A percentile compares a stretch with the other conserved stretches of the same genome.
Evolutionary conservation across 176 grass and related monocot genomes (phyloP).

Genomic region (Triticum timopheevii): DNA sequence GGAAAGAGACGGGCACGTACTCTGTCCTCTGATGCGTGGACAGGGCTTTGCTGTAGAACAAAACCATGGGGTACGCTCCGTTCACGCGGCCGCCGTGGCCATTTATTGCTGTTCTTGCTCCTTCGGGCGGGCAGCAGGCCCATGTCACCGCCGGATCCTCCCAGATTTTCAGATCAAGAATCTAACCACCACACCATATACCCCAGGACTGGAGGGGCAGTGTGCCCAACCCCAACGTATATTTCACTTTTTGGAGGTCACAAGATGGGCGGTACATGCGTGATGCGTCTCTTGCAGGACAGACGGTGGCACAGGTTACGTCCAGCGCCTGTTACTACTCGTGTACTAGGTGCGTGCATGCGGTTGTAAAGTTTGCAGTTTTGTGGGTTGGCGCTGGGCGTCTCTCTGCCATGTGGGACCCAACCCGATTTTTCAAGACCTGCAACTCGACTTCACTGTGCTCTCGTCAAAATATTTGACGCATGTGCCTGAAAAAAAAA

Average conservation of each 20-base stretch:
- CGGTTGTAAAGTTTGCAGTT: not conserved
- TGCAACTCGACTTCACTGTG: not conserved
- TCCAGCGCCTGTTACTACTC: not conserved
- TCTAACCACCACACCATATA: slow-evolving; percentile 21
- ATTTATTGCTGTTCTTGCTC: slow-evolving; percentile 6
- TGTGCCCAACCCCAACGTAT: not conserved
- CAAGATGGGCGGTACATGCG: not conserved
- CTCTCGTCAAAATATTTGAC: not conserved
- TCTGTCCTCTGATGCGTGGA: slow-evolving; percentile 31
- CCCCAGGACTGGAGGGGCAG: not conserved
- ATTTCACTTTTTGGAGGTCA: slow-evolving; percentile 9
- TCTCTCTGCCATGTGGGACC: not conserved
- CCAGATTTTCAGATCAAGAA: slow-evolving; percentile 43
- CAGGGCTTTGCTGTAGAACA: not conserved
- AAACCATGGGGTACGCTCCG: not conserved
- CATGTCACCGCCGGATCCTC: slow-evolving; percentile 38
- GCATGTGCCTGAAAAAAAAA: not conserved
- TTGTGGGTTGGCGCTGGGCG: not conserved
- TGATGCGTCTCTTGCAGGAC: not conserved
- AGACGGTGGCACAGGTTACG: not conserved
- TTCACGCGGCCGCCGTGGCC: slow-evolving; percentile 30
- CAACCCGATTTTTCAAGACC: not conserved
- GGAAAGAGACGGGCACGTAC: not conserved
- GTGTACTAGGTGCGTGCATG: not conserved
- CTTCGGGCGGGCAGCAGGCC: slow-evolving; percentile 14